phyloP scores from a whole-genome alignment of 345 rosid species.

The Arabis hirsuta region DNA sequence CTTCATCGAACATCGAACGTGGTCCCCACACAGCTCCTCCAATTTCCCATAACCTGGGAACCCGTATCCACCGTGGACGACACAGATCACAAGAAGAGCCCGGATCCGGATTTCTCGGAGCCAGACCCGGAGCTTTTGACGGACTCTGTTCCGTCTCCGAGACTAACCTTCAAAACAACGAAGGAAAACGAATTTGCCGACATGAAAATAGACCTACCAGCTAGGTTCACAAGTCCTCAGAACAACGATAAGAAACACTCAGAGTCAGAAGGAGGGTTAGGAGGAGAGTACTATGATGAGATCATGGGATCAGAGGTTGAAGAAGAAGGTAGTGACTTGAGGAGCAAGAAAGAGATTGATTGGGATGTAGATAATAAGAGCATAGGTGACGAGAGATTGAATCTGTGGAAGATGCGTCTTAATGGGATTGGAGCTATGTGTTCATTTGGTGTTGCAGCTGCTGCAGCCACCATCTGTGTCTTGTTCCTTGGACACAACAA shows the following conservation, averaged over 20 bases:
- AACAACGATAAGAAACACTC: conserved; percentile 24
- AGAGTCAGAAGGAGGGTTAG: conserved; percentile 8
- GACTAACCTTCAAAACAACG: conserved; percentile 85
- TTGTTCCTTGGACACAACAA: conserved; percentile 66
- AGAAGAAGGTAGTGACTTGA: conserved; percentile 25
- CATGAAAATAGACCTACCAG: conserved; percentile 86
- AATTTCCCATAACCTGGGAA: conserved; percentile 69
- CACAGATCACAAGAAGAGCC: conserved; percentile 44
- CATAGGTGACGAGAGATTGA: conserved; percentile 48
- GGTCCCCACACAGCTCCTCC: conserved; percentile 55
- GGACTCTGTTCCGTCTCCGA: conserved; percentile 54
- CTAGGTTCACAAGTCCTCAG: conserved; percentile 16
- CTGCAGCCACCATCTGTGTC: conserved; percentile 74
- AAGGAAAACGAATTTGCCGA: conserved; percentile 91
- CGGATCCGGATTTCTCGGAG: conserved; percentile 53
- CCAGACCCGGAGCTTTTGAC: conserved; percentile 43
- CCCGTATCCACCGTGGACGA: conserved; percentile 45
- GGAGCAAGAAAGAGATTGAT: conserved; percentile 29
- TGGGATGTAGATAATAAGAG: conserved; percentile 58
- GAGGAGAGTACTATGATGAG: conserved; percentile 19
- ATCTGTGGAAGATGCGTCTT: conserved; percentile 81
- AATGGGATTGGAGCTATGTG: conserved; percentile 95
- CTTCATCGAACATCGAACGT: conserved; percentile 43
- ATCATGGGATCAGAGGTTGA: conserved; percentile 28
- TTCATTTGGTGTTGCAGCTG: conserved; percentile 90